Conservation (phyloP, 768 basidiomycete species). For the Suillus occidentalis region DNA sequence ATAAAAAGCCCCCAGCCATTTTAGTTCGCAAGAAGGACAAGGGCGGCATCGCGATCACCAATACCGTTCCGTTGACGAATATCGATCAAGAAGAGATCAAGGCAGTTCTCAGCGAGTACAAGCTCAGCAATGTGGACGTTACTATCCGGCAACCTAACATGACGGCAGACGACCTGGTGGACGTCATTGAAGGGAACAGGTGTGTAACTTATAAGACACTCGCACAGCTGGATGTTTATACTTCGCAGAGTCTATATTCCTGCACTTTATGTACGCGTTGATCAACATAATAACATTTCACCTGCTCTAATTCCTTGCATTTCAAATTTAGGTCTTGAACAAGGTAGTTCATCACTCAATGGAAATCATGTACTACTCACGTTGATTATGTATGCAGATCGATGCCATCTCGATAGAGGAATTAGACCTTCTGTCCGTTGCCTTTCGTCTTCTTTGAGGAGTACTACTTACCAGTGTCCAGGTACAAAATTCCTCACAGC, state of each 20-base stretch:
- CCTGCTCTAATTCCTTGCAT: not conserved
- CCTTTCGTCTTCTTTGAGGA: not conserved
- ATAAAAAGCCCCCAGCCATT: slow-evolving; percentile 91
- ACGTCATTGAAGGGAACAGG: slow-evolving; percentile 96
- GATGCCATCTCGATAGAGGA: slow-evolving; percentile 99
- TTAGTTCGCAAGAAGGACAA: slow-evolving; percentile 84
- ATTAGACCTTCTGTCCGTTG: slow-evolving; percentile 78
- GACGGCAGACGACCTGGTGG: slow-evolving; percentile 94
- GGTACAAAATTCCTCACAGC: slow-evolving; percentile 92
- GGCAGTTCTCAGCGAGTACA: slow-evolving; percentile 92
- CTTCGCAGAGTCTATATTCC: slow-evolving; percentile 85
- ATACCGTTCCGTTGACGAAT: slow-evolving; percentile 94
- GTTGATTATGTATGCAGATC: slow-evolving; percentile 51
- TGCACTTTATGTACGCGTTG: slow-evolving; percentile 72
- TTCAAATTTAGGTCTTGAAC: slow-evolving; percentile 62
- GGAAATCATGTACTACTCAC: slow-evolving; percentile 4
- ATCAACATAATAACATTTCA: not conserved
- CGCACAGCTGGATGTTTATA: slow-evolving; percentile 1
- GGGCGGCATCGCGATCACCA: slow-evolving; percentile 90
- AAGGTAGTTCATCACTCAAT: slow-evolving; percentile 51
- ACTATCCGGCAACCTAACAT: slow-evolving; percentile 91
- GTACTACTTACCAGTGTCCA: slow-evolving; percentile 22
- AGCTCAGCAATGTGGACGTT: slow-evolving; percentile 84
- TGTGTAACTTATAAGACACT: slow-evolving; percentile 24
- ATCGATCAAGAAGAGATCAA: slow-evolving; percentile 97